Base-by-base conservation (phyloP, 352 stramenopile species). In the Globisporangium yorkense region DNA sequence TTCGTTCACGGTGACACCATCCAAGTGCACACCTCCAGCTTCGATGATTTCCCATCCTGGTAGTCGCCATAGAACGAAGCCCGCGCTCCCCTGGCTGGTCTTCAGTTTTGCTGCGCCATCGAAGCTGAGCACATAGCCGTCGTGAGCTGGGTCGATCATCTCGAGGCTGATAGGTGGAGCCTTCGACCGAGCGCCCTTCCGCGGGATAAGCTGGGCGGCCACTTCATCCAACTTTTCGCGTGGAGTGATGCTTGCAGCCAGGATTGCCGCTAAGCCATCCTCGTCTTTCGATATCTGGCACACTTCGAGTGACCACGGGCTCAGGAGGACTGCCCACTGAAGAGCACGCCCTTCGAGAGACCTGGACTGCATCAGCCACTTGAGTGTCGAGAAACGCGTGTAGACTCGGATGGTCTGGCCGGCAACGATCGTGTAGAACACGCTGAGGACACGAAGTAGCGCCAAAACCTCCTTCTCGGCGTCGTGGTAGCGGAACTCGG, bases 61-160 rank as follows among this genome's bases (percentile, higher is more conserved):
- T 0, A 67, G 29, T 18, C 39, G 39, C 61, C 66, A 72, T 3
- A 67, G 1, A 18, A 73, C 27, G 45, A 47, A 67, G 0, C 57
- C 54, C 35, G 54, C 61, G 24, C 62, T 70, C 0, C 58, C 62
- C 5, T 57, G 47, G 0, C 51, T 45, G 0, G 54, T 35, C 13
- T 57, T 49, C 1, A 60, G 56, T 8, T 69, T 64, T 0, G 58
- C 59, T 7, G 62, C 61, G 1, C 59, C 66, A 50, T 73, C 59
- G 16, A 70, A 73, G 1, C 54, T 65, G 0, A 73, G 5, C 2
- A 67, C 9, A 45, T 54, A 44, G 6, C 20, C 31, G 13, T 16
- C 15, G n/a, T n/a, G n/a, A n/a, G n/a, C n/a, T n/a, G n/a, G n/a
- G 0, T 29, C 31, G 0, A 48, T 10, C 51, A 56, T 56, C 20